A percentile compares a stretch with the other conserved stretches of the same genome.
phyloP scores from a whole-genome alignment of 345 rosid genomes.

The Boechera divaricarpa region DNA sequence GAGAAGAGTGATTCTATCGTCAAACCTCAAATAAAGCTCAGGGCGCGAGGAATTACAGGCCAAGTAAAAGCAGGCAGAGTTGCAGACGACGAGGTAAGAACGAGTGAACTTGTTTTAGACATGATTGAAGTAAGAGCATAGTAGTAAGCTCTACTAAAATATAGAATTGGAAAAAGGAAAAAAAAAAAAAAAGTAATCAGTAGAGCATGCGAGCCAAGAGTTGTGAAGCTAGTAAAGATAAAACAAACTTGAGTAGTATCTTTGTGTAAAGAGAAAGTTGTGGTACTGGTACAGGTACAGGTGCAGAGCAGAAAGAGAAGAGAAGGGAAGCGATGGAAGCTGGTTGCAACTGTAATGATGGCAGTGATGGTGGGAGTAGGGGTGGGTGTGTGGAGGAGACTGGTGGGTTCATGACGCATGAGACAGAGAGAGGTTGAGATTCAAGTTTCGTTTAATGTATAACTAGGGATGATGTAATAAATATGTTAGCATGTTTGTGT shows the following conservation, averaged over 20 bases:
- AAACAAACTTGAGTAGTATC: background rate
- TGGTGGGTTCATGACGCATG: constrained; percentile 26
- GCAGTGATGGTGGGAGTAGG: constrained; percentile 16
- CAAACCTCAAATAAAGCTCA: constrained; percentile 57
- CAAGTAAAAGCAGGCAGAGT: constrained; percentile 36
- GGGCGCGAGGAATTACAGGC: constrained; percentile 53
- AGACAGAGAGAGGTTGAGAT: background rate
- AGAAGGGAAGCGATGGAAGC: constrained; percentile 17
- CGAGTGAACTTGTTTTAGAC: constrained; percentile 36
- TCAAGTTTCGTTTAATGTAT: background rate
- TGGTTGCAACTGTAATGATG: constrained; percentile 20
- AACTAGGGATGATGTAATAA: background rate
- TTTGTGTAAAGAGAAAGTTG: background rate
- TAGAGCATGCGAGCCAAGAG: background rate
- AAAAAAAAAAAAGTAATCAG: background rate
- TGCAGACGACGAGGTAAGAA: constrained; percentile 32
- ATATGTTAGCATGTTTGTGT: background rate
- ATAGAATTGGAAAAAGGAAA: background rate
- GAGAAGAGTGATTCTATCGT: constrained; percentile 3
- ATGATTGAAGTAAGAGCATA: constrained; percentile 44
- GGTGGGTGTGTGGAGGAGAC: constrained; percentile 27
- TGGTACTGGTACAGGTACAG: constrained; percentile 26
- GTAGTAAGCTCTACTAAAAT: constrained; percentile 5
- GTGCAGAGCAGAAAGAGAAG: background rate
- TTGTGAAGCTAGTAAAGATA: background rate